A percentile compares a stretch with the other conserved stretches of the same genome.
phyloP scores from a whole-genome alignment of 208 protist species.

The Dictyostelium gargantuum region DNA sequence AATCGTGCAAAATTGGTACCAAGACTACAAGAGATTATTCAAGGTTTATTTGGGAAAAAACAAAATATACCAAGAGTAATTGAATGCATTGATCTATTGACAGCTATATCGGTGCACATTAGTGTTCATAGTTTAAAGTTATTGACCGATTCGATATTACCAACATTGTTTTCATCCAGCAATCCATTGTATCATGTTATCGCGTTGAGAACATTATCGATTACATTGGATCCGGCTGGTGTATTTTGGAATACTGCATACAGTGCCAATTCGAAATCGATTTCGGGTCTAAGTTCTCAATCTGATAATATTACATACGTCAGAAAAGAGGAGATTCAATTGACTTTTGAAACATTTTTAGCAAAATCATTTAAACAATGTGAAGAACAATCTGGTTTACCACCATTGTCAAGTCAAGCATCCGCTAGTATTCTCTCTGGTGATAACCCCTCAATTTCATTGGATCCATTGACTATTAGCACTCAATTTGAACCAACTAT shows the following conservation, averaged over 20 bases:
- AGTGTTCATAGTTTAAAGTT: slow-evolving; percentile 34
- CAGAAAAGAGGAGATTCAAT: slow-evolving; percentile 14
- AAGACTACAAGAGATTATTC: slow-evolving; percentile 34
- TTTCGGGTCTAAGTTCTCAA: neutral
- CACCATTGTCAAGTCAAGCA: neutral
- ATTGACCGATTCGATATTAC: slow-evolving; percentile 12
- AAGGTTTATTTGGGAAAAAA: slow-evolving; percentile 38
- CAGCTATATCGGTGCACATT: slow-evolving; percentile 28
- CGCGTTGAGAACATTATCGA: slow-evolving; percentile 12
- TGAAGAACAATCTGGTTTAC: slow-evolving; percentile 29
- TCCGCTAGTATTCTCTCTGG: neutral
- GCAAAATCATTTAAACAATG: slow-evolving; percentile 38
- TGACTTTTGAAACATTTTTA: slow-evolving; percentile 44
- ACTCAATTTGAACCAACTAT: slow-evolving; percentile 65
- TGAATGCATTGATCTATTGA: slow-evolving; percentile 22
- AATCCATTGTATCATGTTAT: neutral
- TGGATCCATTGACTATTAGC: neutral
- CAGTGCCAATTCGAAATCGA: neutral
- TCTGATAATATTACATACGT: slow-evolving; percentile 2
- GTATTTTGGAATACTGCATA: slow-evolving; percentile 52
- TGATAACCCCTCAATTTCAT: neutral
- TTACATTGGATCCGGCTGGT: slow-evolving; percentile 28
- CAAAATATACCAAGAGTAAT: slow-evolving; percentile 3
- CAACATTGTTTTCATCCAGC: neutral
- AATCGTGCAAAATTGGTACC: slow-evolving; percentile 58